Percentiles rank a stretch among this genome's conserved stretches.
Conservation (phyloP, 148 eudicot genomes). For the Diospyros lotus region DNA sequence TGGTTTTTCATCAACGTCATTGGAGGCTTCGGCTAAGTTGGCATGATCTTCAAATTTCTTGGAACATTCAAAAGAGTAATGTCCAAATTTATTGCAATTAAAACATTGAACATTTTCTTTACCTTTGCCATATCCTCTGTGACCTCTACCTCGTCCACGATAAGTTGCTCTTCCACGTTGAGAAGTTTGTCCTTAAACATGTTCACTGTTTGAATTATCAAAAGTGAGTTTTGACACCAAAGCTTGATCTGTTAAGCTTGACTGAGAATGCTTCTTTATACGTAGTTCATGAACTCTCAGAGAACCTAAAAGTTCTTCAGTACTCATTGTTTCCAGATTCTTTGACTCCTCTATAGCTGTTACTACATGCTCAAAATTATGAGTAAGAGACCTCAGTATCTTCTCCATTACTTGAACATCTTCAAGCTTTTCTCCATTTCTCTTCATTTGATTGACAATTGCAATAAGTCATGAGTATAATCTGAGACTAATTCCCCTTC, state of each 20-base stretch:
- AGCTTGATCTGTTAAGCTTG: not conserved
- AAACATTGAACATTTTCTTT: no score
- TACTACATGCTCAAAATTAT: not conserved
- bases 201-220: not conserved
- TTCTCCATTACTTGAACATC: not conserved
- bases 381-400: not conserved
- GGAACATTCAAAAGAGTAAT: no score
- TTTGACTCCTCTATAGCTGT: not conserved
- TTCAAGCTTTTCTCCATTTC: not conserved
- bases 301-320: not conserved
- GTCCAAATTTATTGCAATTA: no score
- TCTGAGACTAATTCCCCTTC: not conserved
- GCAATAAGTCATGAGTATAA: not conserved
- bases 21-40: no score
- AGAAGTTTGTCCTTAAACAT: not conserved
- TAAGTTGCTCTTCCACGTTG: not conserved
- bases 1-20: not conserved
- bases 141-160: not conserved
- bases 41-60: no score
- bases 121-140: not conserved
- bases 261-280: not conserved
- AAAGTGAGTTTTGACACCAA: not conserved
- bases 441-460: slow-evolving; percentile 10
- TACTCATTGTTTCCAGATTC: not conserved
- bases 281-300: not conserved